Base-by-base conservation (phyloP, 2,329 filamentous ascomycete genomes). In the Clonostachys chloroleuca region DNA sequence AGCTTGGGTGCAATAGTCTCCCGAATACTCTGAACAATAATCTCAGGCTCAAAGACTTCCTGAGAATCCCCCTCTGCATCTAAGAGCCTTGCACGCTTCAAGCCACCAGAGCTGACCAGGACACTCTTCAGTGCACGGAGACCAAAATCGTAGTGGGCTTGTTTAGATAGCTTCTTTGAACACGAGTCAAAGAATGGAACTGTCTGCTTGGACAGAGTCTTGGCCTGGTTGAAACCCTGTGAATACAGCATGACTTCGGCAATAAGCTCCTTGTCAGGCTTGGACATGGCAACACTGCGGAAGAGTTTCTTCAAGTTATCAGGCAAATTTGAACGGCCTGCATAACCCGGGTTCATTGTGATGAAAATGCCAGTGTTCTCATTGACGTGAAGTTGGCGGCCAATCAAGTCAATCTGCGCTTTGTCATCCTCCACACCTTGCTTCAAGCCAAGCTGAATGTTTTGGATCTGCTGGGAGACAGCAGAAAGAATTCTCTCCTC, bases 241-340 rank as follows among this genome's bases (percentile, higher is more conserved):
- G 95, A 99, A 77, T 96, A 99, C 35, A 99, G 83, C 95, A 99
- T 99, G 59, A 99, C 94, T 73, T 99, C 94, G 35, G 94, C 91
- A 69, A 99, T 99, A 49, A 99, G 86, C 68, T 99, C 95, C 69
- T 99, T 99, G 75, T 99, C 95, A 1, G 94, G 94, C 70, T 97
- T 99, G 12, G 94, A 99, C 94, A 99, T 99, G 52, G 94, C 94
- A 45, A 99, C 92, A 61, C 94, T 99, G 63, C 95, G 86, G 83
- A 99, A 99, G 39, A 99, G 77, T 71, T 99, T 99, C 83, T 99
- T 99, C 73, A 99, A 70, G 66, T 99, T 99, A 71, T 99, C 94
- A 3, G 94, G 94, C 60, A 99, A 73, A 69, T 99, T 99, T 44
- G 94, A 99, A 68, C 94, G 89, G 48, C 94, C 94, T 46, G 94